Evolutionary conservation across 495 filamentous ascomycete genomes (phyloP).

Genomic region (Aspergillus saccharolyticus): DNA sequence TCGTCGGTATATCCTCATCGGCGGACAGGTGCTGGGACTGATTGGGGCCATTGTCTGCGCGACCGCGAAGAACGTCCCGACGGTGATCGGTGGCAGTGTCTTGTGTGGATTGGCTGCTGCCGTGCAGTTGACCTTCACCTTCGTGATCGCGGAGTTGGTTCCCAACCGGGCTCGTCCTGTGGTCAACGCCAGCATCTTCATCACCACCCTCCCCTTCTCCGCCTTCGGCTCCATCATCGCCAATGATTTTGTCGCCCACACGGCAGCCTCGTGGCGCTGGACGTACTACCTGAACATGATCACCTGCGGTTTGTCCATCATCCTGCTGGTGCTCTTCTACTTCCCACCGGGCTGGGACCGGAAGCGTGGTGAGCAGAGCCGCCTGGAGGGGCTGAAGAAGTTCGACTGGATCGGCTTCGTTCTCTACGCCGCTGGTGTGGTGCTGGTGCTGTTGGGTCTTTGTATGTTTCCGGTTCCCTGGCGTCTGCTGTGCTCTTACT

Average conservation of each 20-base stretch:
- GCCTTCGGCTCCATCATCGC: conserved; percentile 41
- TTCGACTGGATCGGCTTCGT: conserved; percentile 43
- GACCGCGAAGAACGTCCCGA: conserved; percentile 38
- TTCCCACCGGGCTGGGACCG: conserved; percentile 32
- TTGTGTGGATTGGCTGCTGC: conserved; percentile 33
- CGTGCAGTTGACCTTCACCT: conserved; percentile 34
- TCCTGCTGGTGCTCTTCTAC: conserved; percentile 34
- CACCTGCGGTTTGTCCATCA: conserved; percentile 28
- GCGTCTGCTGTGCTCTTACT: not conserved
- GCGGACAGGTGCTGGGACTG: conserved; percentile 33
- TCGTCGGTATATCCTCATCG: conserved; percentile 47
- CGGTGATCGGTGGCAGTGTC: conserved; percentile 35
- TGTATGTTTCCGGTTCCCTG: conserved; percentile 18
- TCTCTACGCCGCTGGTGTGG: conserved; percentile 38
- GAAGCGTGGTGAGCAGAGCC: conserved; percentile 27
- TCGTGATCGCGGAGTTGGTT: conserved; percentile 38
- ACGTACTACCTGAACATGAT: conserved; percentile 44
- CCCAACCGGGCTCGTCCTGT: conserved; percentile 39
- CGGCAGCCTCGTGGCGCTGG: conserved; percentile 38
- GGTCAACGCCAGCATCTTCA: conserved; percentile 34
- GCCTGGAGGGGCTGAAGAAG: conserved; percentile 25
- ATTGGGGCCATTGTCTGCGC: conserved; percentile 43
- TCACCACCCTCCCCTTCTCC: conserved; percentile 32
- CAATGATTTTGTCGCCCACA: conserved; percentile 31
- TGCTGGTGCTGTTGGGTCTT: conserved; percentile 45